These are phyloP conservation scores for Coccomyxa sp. DNA, from an alignment of 139 green algal species.

Conservation along the genomic window DNA sequence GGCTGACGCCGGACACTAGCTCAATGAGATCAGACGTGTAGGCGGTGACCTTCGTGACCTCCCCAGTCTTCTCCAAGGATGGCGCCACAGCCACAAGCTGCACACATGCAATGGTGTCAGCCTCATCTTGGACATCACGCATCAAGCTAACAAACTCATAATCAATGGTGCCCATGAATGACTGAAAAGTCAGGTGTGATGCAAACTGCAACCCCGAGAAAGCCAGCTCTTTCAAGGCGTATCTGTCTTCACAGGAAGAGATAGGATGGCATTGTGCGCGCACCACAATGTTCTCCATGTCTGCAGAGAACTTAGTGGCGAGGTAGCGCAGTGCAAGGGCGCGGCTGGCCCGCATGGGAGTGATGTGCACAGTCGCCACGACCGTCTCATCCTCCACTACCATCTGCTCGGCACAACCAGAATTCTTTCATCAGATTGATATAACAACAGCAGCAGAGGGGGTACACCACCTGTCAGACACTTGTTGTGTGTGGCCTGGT, in stretches of 20 bases:
- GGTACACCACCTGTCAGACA: too few relatives aligned
- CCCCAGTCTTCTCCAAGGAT: not conserved
- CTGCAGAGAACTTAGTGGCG: slow-evolving; percentile 38
- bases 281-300: slow-evolving; percentile 42
- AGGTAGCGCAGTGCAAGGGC: slow-evolving; percentile 75
- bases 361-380: slow-evolving; percentile 66
- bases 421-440: too few relatives aligned
- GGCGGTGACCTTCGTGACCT: slow-evolving; percentile 9
- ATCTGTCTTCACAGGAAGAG: not conserved
- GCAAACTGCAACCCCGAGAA: too few relatives aligned
- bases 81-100: slow-evolving; percentile 18
- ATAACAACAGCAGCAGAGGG: too few relatives aligned
- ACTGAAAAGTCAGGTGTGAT: too few relatives aligned
- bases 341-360: slow-evolving; percentile 65
- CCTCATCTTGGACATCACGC: too few relatives aligned
- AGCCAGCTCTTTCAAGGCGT: too few relatives aligned
- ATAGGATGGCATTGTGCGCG: not conserved
- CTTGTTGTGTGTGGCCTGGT: too few relatives aligned
- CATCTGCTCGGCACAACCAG: slow-evolving; percentile 18
- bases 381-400: slow-evolving; percentile 26
- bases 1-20: slow-evolving; percentile 12
- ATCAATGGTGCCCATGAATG: not conserved
- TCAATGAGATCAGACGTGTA: slow-evolving; percentile 19
- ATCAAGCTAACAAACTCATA: not conserved
- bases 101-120: not conserved